These are phyloP conservation scores for Aspergillus fijiensis DNA, from an alignment of 2,329 filamentous ascomycete genomes.

Conservation along the genomic window DNA sequence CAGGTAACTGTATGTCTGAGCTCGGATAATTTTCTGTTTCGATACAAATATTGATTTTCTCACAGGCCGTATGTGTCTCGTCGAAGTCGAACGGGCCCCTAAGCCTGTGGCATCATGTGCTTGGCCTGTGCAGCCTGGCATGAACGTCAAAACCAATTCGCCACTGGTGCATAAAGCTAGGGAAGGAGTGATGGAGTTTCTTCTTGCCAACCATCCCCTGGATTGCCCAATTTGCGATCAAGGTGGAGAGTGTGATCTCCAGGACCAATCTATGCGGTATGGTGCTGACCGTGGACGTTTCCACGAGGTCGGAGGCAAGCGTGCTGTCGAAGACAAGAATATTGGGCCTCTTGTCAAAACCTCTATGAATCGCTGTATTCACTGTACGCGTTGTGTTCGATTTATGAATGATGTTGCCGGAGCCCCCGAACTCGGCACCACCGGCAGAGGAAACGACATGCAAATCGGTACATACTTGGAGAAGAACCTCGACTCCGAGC, in stretches of 20 bases:
- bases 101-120: constrained; percentile 98
- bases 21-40: background rate
- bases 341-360: constrained; percentile 98
- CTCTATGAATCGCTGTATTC: constrained; percentile 99
- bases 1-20: constrained; percentile 73
- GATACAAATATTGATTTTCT: constrained; percentile 2
- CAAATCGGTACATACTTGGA: constrained; percentile 99
- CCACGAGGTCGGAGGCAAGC: constrained; percentile 93
- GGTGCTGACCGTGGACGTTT: constrained; percentile 94
- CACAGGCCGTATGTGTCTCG: constrained; percentile 85
- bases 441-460: constrained; percentile 92
- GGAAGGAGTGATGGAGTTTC: constrained; percentile 98
- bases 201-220: constrained; percentile 92
- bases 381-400: constrained; percentile 96
- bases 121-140: constrained; percentile 97
- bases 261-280: constrained; percentile 99
- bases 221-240: constrained; percentile 99
- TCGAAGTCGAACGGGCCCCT: constrained; percentile 93
- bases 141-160: constrained; percentile 99
- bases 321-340: constrained; percentile 98
- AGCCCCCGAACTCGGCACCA: constrained; percentile 90
- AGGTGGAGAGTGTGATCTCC: constrained; percentile 97
- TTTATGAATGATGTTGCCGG: constrained; percentile 98
- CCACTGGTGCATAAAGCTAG: constrained; percentile 94
- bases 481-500: constrained; percentile 85